Conservation (phyloP, 1,139 yeast species). For the Hemisphaericaspora xylofermentans region DNA sequence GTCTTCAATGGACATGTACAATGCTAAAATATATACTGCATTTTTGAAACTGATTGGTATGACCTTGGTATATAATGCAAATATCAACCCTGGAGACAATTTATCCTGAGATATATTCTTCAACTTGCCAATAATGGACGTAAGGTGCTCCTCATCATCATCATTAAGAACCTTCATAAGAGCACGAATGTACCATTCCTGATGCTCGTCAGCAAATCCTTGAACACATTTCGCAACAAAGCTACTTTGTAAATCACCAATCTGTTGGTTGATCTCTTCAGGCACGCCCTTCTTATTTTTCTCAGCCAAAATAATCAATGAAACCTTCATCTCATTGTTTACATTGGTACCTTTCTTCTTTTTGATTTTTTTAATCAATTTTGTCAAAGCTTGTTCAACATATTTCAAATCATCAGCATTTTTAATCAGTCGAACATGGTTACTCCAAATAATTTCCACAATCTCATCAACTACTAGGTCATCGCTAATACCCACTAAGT, state of each 20-base stretch:
- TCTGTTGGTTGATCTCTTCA: not conserved
- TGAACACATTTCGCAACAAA: slow-evolving; percentile 7
- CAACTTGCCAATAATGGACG: not conserved
- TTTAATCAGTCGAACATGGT: slow-evolving; percentile 26
- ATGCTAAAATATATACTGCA: slow-evolving; percentile 11
- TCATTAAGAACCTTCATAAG: slow-evolving; percentile 2
- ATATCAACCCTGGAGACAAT: slow-evolving; percentile 5
- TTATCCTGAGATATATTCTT: not conserved
- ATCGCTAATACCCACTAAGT: slow-evolving; percentile 18
- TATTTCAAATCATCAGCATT: slow-evolving; percentile 17
- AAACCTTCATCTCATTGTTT: slow-evolving; percentile 17
- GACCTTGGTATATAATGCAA: slow-evolving; percentile 10
- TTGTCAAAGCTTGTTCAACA: slow-evolving; percentile 15
- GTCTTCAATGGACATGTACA: slow-evolving; percentile 9
- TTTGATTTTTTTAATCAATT: slow-evolving; percentile 9
- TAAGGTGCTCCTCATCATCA: not conserved
- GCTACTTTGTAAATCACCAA: not conserved
- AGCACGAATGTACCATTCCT: slow-evolving; percentile 11
- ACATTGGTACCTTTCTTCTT: slow-evolving; percentile 5
- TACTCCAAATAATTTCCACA: slow-evolving; percentile 29
- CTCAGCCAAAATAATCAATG: slow-evolving; percentile 17
- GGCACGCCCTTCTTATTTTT: not conserved
- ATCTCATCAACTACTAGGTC: slow-evolving; percentile 16
- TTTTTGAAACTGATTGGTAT: slow-evolving; percentile 6
- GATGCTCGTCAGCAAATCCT: slow-evolving; percentile 3